Conservation (phyloP, 1,284 basidiomycete genomes). For the Cutaneotrichosporon daszewskae region DNA sequence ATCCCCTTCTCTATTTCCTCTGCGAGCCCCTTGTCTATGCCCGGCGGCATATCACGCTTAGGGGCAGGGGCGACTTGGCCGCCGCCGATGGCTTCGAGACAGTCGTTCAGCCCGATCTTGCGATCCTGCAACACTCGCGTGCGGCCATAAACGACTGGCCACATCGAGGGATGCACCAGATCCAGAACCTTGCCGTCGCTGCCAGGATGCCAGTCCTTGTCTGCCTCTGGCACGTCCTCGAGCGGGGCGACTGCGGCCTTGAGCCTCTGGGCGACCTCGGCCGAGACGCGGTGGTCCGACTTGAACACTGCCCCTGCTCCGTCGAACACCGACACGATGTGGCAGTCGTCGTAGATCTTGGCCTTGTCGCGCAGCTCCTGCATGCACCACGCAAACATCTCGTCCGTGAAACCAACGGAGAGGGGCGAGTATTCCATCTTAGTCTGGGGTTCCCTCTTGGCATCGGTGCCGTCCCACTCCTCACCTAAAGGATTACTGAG, state of each 20-base stretch:
- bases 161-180: slow-evolving; percentile 16
- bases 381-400: slow-evolving; percentile 10
- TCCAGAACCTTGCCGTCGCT: slow-evolving; percentile 13
- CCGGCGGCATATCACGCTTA: neutral
- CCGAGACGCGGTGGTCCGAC: neutral
- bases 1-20: too few species aligned
- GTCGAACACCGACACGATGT: slow-evolving; percentile 5
- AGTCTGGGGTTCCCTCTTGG: slow-evolving; percentile 9
- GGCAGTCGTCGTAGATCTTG: neutral
- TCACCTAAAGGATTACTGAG: too few species aligned
- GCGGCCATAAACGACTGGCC: slow-evolving; percentile 11
- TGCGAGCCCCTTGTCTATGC: too few species aligned
- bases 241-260: slow-evolving; percentile 1
- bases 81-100: neutral
- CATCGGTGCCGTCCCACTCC: slow-evolving; percentile 9
- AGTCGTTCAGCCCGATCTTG: slow-evolving; percentile 1
- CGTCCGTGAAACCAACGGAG: slow-evolving; percentile 6
- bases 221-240: slow-evolving; percentile 6
- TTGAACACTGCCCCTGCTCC: slow-evolving; percentile 2
- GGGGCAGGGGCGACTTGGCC: slow-evolving; percentile 5
- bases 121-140: slow-evolving; percentile 6
- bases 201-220: slow-evolving; percentile 16
- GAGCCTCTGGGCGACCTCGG: too few species aligned
- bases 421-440: neutral
- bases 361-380: slow-evolving; percentile 14